These are phyloP conservation scores for Beauveria rudraprayagi DNA, from an alignment of 2,329 filamentous ascomycete species.

Conservation along the genomic window DNA sequence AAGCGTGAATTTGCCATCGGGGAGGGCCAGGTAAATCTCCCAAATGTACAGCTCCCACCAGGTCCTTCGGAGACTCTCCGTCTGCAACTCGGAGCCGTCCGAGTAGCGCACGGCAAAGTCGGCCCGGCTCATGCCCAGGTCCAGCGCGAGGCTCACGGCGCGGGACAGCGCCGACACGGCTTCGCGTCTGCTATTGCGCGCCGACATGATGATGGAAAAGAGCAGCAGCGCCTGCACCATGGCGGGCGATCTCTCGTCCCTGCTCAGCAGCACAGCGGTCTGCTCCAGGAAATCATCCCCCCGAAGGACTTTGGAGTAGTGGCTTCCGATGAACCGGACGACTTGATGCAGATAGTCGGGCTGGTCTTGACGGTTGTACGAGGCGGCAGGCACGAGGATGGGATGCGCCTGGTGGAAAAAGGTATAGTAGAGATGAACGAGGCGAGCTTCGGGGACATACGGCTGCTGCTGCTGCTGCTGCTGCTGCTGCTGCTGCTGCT, in stretches of 20 bases:
- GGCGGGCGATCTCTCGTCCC: background rate
- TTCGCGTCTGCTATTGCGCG: background rate
- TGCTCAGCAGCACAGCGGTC: background rate
- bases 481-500: no score
- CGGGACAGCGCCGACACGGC: background rate
- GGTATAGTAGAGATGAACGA: background rate
- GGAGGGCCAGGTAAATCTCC: background rate
- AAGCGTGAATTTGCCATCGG: background rate
- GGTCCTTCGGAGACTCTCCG: background rate
- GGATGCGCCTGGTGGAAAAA: background rate
- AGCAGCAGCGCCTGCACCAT: constrained; percentile 1
- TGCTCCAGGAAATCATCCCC: background rate
- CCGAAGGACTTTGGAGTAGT: background rate
- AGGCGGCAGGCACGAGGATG: background rate
- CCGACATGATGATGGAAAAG: background rate
- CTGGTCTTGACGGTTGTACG: background rate
- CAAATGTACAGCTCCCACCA: constrained; percentile 1
- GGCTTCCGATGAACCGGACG: background rate
- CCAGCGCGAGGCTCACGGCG: background rate
- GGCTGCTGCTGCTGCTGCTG: background rate
- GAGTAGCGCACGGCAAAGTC: background rate
- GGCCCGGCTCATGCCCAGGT: background rate
- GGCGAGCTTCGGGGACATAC: background rate
- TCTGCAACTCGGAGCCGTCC: background rate
- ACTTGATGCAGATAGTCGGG: background rate